phyloP scores from a whole-genome alignment of 2,329 filamentous ascomycete species.

The Epichloe elymi region DNA sequence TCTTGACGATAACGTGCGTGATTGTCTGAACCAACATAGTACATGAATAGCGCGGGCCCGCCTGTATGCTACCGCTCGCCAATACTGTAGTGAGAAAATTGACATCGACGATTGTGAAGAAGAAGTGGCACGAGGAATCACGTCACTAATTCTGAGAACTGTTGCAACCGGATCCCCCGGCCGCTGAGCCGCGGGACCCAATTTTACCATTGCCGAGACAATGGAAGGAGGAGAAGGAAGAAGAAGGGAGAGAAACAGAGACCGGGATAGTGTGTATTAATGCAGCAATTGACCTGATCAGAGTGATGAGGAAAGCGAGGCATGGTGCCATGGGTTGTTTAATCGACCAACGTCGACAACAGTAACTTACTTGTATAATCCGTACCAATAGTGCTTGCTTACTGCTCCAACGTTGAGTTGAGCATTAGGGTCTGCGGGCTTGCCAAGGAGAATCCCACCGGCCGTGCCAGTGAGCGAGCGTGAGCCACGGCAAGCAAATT shows the following conservation, averaged over 20 bases:
- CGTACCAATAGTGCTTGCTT: not conserved
- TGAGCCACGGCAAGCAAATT: not conserved
- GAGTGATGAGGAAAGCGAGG: too few relatives aligned
- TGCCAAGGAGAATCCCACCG: not conserved
- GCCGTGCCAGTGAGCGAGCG: too few relatives aligned
- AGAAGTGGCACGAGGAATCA: not conserved
- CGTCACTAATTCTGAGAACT: not conserved
- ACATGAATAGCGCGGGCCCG: not conserved
- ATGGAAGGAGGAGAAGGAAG: not conserved
- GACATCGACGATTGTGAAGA: too few relatives aligned
- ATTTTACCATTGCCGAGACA: not conserved
- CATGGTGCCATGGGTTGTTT: too few relatives aligned
- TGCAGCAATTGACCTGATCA: too few relatives aligned
- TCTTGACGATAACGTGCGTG: not conserved
- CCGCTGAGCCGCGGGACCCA: too few relatives aligned
- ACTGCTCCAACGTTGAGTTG: not conserved
- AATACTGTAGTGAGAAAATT: too few relatives aligned
- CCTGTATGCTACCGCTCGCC: not conserved
- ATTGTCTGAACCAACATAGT: not conserved
- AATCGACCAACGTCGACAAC: not conserved
- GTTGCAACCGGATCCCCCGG: not conserved
- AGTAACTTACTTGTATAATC: not conserved
- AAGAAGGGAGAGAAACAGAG: too few relatives aligned
- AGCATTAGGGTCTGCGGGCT: not conserved
- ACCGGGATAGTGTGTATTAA: too few relatives aligned